Base-by-base conservation (phyloP, 2,329 filamentous ascomycete species). In the Alternaria infectoria region DNA sequence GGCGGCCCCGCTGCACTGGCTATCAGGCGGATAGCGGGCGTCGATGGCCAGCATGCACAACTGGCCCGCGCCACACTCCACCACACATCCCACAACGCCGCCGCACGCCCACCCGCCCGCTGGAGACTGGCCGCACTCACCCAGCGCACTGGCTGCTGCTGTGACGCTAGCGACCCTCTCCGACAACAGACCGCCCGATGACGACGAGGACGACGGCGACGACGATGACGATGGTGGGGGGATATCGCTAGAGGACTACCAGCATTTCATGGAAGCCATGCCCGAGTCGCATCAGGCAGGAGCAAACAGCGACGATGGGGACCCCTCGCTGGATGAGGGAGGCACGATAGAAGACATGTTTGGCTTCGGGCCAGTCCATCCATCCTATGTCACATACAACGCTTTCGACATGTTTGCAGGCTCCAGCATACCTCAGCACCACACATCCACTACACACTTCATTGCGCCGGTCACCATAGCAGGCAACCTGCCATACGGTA, bases 131-230 rank as follows among this genome's bases (percentile, higher is more conserved):
- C 64, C 66, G 45, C 64, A 67, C 51, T 69, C 74, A 15, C 69
- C 68, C 57, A 69, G 64, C 62, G 65, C 65, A 43, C 59, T 71
- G 59, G 75, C 74, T 28, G 70, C 73, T 57, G 71, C 71, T 12
- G 64, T 70, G 17, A 73, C 73, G 3, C 74, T 76, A 52, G 70
- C 76, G 54, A 68, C 73, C 8, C 72, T 75, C 57, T 69, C 73
- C 15, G 74, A 74, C 66, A 74, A 65, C 67, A 69, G 74, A 26
- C 72, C 75, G 50, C 62, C 71, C 61, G 51, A 51, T 45, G 25
- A 44, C 12, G 67, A 59, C 36, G 43, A 59, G 15, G 67, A 66
- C 23, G 56, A 67, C 23, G 45, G 8, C 25, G 40, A 51, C 17
- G 61, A 59, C 23, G 46, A 72, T 47, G 69, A 69, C 32, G 57